A percentile compares a stretch with the other conserved stretches of the same genome.
Evolutionary conservation across 306 rosid species (phyloP).

Genomic region (Gastrolobium villosum): DNA sequence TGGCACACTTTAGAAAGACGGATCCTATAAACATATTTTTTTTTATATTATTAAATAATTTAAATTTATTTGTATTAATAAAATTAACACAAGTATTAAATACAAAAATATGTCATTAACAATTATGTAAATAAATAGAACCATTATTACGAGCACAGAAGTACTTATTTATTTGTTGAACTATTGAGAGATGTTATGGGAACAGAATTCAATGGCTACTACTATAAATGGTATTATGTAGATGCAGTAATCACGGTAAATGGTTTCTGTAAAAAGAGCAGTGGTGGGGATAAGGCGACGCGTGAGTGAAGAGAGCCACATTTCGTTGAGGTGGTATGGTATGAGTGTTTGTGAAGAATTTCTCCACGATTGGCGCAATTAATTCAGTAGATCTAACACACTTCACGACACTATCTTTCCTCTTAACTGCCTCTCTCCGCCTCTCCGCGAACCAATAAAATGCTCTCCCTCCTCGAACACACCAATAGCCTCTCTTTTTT

Average conservation of each 20-base stretch:
- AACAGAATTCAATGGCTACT: background rate
- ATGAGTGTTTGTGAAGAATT: conserved; percentile 19
- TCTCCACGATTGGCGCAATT: conserved; percentile 37
- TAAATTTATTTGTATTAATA: no score
- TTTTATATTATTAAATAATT: no score
- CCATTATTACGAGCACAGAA: no score
- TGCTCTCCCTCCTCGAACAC: background rate
- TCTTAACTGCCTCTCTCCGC: background rate
- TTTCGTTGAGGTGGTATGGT: background rate
- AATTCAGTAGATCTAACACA: conserved; percentile 38
- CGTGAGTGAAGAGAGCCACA: conserved; percentile 20
- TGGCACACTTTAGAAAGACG: no score
- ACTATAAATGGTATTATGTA: background rate
- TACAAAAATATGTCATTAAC: no score
- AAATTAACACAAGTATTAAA: no score
- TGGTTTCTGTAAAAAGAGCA: background rate
- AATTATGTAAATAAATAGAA: no score
- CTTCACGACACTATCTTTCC: conserved; percentile 6
- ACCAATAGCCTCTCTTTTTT: background rate
- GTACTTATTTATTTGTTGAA: no score
- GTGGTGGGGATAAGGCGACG: background rate
- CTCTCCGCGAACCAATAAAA: background rate
- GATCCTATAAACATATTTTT: no score
- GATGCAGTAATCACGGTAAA: background rate
- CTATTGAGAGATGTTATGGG: background rate